Percentiles rank a stretch among this genome's conserved stretches.
Evolutionary conservation across 768 basidiomycete species (phyloP).

Genomic region (Termitomyces sp.): DNA sequence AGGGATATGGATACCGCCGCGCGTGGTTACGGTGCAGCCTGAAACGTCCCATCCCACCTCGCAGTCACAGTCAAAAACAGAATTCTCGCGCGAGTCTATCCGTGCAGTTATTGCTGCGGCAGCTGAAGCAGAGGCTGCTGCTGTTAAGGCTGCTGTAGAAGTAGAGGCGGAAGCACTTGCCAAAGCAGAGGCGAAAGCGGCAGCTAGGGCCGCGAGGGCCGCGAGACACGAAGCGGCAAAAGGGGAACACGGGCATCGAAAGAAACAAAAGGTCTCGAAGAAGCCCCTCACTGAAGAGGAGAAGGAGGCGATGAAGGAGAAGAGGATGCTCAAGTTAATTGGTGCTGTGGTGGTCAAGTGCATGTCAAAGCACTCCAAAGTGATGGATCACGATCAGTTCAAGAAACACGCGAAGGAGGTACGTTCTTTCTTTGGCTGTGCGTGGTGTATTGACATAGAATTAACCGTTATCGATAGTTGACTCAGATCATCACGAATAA

Average conservation of each 20-base stretch:
- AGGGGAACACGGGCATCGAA: constrained; percentile 23
- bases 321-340: constrained; percentile 76
- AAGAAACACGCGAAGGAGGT: constrained; percentile 97
- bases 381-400: constrained; percentile 78
- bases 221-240: constrained; percentile 5
- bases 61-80: not conserved
- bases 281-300: constrained; percentile 51
- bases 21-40: not conserved
- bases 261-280: constrained; percentile 34
- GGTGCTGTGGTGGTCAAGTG: constrained; percentile 87
- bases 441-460: not conserved
- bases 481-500: constrained; percentile 87
- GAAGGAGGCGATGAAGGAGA: constrained; percentile 73
- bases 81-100: constrained; percentile 22
- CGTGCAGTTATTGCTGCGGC: constrained; percentile 35
- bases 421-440: constrained; percentile 14
- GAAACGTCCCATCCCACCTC: not conserved
- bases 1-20: not conserved
- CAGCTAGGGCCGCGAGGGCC: constrained; percentile 21
- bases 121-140: constrained; percentile 27
- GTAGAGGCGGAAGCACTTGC: constrained; percentile 28
- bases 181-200: constrained; percentile 23
- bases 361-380: constrained; percentile 85
- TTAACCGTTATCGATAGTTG: constrained; percentile 43
- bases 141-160: constrained; percentile 27